phyloP scores from a whole-genome alignment of 768 basidiomycete genomes.

The Agaricus blazei region DNA sequence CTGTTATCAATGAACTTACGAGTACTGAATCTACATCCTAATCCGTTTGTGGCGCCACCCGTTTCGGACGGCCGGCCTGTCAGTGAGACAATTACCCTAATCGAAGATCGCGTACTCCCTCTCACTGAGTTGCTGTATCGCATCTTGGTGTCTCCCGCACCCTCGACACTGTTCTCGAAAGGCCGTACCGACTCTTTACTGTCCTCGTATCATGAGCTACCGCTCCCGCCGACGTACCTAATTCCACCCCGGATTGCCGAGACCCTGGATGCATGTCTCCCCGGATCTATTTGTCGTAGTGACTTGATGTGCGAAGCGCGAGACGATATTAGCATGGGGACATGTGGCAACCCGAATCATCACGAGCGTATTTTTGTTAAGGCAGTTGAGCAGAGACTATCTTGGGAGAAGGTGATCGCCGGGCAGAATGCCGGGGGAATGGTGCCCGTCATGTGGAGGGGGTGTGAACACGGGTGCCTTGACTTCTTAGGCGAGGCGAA shows the following conservation, averaged over 20 bases:
- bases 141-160: conserved; percentile 24
- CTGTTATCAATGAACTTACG: conserved; percentile 49
- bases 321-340: conserved; percentile 32
- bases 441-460: conserved; percentile 65
- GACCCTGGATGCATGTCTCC: conserved; percentile 31
- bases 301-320: conserved; percentile 15
- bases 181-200: conserved; percentile 10
- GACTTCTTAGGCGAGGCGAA: conserved; percentile 40
- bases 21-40: conserved; percentile 46
- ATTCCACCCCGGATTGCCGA: conserved; percentile 25
- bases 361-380: conserved; percentile 39
- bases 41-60: conserved; percentile 45
- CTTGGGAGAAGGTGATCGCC: conserved; percentile 57
- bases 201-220: conserved; percentile 26
- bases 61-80: conserved; percentile 16
- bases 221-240: conserved; percentile 21
- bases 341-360: conserved; percentile 46
- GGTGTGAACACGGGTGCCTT: conserved; percentile 60
- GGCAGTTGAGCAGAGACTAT: conserved; percentile 56
- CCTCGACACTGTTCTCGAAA: conserved; percentile 10
- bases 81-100: conserved; percentile 18
- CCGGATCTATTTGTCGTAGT: conserved; percentile 27
- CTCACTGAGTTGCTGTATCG: conserved; percentile 32
- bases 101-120: conserved; percentile 19
- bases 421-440: conserved; percentile 45